phyloP scores from a whole-genome alignment of 169 alveolate species.

The Eimeria maxima region DNA sequence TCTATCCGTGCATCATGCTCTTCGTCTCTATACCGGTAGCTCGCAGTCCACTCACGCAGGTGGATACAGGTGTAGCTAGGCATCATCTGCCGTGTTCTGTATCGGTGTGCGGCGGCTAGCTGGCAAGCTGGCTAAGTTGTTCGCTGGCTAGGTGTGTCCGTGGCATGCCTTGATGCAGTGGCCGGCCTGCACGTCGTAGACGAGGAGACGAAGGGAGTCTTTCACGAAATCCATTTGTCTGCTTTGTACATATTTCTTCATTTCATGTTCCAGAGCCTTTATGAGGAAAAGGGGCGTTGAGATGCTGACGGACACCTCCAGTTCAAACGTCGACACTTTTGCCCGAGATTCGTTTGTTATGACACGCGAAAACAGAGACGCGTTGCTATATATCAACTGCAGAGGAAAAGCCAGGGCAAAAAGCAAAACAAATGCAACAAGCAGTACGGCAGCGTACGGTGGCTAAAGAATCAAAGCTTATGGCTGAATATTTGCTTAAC shows the following conservation, averaged over 20 bases:
- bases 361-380: constrained; percentile 69
- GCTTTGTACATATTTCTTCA: constrained; percentile 33
- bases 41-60: not conserved
- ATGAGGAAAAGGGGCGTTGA: constrained; percentile 41
- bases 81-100: not conserved
- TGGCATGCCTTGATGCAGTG: constrained; percentile 57
- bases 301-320: constrained; percentile 22
- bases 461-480: no score
- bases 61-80: not conserved
- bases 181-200: constrained; percentile 57
- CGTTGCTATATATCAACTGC: constrained; percentile 69
- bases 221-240: constrained; percentile 74
- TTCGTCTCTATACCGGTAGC: not conserved
- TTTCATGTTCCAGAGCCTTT: constrained; percentile 24
- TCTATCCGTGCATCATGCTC: no score
- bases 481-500: no score
- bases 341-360: constrained; percentile 77
- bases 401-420: not conserved
- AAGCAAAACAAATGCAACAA: not conserved
- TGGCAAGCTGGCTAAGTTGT: not conserved
- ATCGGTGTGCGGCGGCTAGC: not conserved
- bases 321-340: constrained; percentile 58
- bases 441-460: not conserved
- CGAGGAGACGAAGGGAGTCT: constrained; percentile 61
- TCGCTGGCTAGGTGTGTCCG: not conserved